phyloP scores from a whole-genome alignment of 306 rosid species.

The Rubus parviflorus region DNA sequence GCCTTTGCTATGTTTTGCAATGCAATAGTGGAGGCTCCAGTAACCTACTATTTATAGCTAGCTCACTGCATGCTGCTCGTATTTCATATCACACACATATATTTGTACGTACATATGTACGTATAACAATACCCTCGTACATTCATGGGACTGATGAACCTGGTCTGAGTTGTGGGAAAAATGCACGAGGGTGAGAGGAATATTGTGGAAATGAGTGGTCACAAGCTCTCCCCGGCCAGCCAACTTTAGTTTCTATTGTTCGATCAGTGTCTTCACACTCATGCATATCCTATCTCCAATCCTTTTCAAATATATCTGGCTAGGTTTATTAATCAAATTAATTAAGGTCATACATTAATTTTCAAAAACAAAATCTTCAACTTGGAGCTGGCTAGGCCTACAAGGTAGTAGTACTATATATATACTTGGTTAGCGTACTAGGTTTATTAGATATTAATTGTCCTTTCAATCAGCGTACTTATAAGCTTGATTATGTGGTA shows the following conservation, averaged over 20 bases:
- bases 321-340: neutral
- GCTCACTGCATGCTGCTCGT: neutral
- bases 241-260: neutral
- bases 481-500: no score
- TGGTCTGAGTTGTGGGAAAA: constrained; percentile 26
- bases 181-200: neutral
- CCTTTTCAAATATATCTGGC: neutral
- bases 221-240: neutral
- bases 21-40: neutral
- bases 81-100: neutral
- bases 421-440: no score
- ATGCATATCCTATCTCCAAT: neutral
- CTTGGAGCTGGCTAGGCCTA: neutral
- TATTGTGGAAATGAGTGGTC: constrained; percentile 16
- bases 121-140: neutral
- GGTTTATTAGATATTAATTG: no score
- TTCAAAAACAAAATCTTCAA: neutral
- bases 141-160: constrained; percentile 17
- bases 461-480: no score
- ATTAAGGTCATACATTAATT: neutral
- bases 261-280: neutral
- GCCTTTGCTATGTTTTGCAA: neutral
- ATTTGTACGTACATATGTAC: neutral
- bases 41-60: neutral
- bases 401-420: no score